Evolutionary conservation across 192 early-diverging fungal genomes (phyloP).

Genomic region (Jimgerdemannia lactiflua): DNA sequence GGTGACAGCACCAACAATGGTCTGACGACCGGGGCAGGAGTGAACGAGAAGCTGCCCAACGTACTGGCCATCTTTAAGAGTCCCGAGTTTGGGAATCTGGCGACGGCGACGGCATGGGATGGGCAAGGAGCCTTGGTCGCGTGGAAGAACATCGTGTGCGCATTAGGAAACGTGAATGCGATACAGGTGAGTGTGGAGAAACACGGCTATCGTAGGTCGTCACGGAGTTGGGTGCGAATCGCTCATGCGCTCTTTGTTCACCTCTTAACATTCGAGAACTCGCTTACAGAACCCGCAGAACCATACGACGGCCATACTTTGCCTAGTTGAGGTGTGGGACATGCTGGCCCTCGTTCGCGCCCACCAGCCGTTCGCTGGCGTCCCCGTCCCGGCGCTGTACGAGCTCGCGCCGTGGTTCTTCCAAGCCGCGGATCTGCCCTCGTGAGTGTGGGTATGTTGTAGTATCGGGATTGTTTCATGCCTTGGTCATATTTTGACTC

Average conservation of each 20-base stretch:
- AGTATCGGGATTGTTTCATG: background rate
- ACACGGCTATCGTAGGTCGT: background rate
- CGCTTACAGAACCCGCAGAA: slow-evolving; percentile 46
- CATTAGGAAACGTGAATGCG: slow-evolving; percentile 70
- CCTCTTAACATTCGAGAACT: background rate
- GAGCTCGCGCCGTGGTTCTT: slow-evolving; percentile 80
- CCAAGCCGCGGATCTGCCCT: slow-evolving; percentile 58
- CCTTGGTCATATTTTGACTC: background rate
- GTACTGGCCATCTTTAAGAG: slow-evolving; percentile 43
- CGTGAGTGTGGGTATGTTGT: slow-evolving; percentile 32
- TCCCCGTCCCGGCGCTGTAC: slow-evolving; percentile 64
- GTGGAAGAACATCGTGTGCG: slow-evolving; percentile 82
- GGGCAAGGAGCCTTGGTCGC: slow-evolving; percentile 35
- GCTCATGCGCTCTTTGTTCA: background rate
- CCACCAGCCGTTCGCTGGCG: slow-evolving; percentile 52
- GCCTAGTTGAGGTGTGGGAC: slow-evolving; percentile 67
- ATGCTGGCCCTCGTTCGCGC: slow-evolving; percentile 49
- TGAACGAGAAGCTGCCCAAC: slow-evolving; percentile 17
- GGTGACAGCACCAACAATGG: slow-evolving; percentile 13
- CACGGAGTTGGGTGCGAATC: background rate
- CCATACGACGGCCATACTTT: slow-evolving; percentile 62
- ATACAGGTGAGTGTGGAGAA: slow-evolving; percentile 46
- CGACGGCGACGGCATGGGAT: slow-evolving; percentile 34
- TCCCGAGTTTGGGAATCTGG: slow-evolving; percentile 58
- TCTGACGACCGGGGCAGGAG: background rate